Conservation (phyloP, 2,329 filamentous ascomycete genomes). For the Pleochaeta shiraiana region DNA sequence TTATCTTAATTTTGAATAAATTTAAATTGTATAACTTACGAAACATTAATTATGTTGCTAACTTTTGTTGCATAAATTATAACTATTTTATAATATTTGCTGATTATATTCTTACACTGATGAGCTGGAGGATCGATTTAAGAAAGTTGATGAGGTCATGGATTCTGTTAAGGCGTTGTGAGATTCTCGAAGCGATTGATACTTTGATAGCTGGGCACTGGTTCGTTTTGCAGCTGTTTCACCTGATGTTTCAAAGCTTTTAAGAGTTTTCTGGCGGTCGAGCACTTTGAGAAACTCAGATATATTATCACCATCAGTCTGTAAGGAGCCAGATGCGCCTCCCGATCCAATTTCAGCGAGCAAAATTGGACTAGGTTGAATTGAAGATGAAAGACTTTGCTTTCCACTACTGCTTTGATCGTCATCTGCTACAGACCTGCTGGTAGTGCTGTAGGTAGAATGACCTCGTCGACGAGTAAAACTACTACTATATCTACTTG, state of each 20-base stretch:
- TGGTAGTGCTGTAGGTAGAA: constrained; percentile 52
- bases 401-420: constrained; percentile 65
- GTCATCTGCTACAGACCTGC: constrained; percentile 36
- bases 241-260: constrained; percentile 48
- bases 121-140: constrained; percentile 65
- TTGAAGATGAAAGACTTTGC: constrained; percentile 46
- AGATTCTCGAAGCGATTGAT: constrained; percentile 73
- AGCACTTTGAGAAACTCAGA: constrained; percentile 80
- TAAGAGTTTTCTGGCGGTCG: constrained; percentile 70
- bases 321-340: constrained; percentile 42
- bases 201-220: constrained; percentile 60
- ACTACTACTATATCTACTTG: constrained; percentile 81
- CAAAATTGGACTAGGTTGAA: constrained; percentile 56
- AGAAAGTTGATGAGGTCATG: constrained; percentile 70
- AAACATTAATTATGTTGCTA: too few species aligned
- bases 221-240: constrained; percentile 55
- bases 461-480: constrained; percentile 71
- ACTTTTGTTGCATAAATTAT: too few species aligned
- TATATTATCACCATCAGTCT: constrained; percentile 76
- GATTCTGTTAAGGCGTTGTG: constrained; percentile 80
- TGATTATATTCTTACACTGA: too few species aligned
- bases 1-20: too few species aligned
- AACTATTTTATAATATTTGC: too few species aligned
- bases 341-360: constrained; percentile 48
- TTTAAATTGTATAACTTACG: too few species aligned